Evolutionary conservation across 2,329 filamentous ascomycete species (phyloP).

Genomic region (Fusarium floridanum): DNA sequence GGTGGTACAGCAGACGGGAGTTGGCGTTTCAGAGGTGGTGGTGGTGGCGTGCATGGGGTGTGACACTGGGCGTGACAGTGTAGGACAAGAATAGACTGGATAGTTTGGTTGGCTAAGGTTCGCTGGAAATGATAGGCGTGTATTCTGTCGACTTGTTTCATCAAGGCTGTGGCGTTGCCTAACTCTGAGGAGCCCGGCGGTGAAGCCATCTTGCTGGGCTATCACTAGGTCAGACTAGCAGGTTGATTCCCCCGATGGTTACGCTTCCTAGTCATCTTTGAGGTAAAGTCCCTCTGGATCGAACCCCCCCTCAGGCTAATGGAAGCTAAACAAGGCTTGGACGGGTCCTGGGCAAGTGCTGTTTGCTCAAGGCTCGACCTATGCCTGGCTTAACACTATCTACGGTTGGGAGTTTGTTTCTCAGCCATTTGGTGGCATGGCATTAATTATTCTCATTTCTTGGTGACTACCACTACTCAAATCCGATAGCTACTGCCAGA

Average conservation of each 20-base stretch:
- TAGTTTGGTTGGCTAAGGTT: background rate
- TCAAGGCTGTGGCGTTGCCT: background rate
- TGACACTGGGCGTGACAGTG: background rate
- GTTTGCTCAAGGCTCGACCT: background rate
- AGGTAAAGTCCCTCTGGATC: too few species aligned
- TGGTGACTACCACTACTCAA: background rate
- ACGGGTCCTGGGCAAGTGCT: background rate
- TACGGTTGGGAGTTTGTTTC: background rate
- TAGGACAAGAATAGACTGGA: background rate
- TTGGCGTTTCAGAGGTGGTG: background rate
- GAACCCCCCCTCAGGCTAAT: background rate
- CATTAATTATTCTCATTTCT: background rate
- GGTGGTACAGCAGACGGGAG: background rate
- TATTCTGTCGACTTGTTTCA: background rate
- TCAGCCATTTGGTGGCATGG: background rate
- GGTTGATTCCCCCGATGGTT: background rate
- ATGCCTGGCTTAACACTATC: too few species aligned
- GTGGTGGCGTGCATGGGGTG: background rate
- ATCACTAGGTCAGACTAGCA: background rate
- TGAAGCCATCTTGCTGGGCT: background rate
- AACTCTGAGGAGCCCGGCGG: background rate
- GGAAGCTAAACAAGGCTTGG: background rate
- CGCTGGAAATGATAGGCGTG: too few species aligned
- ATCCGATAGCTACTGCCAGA: background rate
- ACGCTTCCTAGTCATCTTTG: background rate